Evolutionary conservation across 768 basidiomycete genomes (phyloP).

Genomic region (Boletales sp.): DNA sequence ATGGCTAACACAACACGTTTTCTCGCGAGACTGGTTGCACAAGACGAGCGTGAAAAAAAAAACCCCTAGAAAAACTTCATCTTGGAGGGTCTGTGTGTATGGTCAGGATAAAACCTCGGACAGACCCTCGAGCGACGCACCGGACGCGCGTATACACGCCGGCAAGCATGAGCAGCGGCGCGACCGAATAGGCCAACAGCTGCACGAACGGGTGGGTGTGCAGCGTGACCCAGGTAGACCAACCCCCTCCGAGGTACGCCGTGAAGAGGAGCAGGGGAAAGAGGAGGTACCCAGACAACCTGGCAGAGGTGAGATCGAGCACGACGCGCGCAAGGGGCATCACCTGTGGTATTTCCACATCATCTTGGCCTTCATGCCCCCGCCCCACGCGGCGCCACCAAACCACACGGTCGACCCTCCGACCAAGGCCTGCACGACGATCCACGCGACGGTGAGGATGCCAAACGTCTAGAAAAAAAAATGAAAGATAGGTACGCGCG

Average conservation of each 20-base stretch:
- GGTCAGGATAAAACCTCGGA: no score
- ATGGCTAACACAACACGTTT: no score
- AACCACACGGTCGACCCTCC: slow-evolving; percentile 82
- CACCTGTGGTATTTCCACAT: slow-evolving; percentile 86
- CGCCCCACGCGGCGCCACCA: slow-evolving; percentile 65
- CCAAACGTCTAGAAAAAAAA: slow-evolving; percentile 51
- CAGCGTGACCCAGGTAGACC: slow-evolving; percentile 55
- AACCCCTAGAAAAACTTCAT: no score
- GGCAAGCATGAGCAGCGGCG: slow-evolving; percentile 45
- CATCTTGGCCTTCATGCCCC: slow-evolving; percentile 63
- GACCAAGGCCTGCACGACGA: slow-evolving; percentile 54
- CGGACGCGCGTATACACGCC: slow-evolving; percentile 48
- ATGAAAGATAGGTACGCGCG: no score
- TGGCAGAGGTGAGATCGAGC: slow-evolving; percentile 21
- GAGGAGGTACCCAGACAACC: slow-evolving; percentile 71
- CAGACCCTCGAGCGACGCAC: slow-evolving; percentile 31
- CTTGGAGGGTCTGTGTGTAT: no score
- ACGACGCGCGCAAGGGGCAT: not conserved
- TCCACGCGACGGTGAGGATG: slow-evolving; percentile 56
- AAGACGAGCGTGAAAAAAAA: no score
- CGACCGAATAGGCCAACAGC: slow-evolving; percentile 51
- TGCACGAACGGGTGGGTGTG: slow-evolving; percentile 39
- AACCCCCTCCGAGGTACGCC: slow-evolving; percentile 64
- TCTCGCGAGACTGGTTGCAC: no score
- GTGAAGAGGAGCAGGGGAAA: slow-evolving; percentile 60